Percentiles rank a stretch among this genome's conserved stretches.
Conservation (phyloP, 495 filamentous ascomycete species). For the Filosporella fistucella region DNA sequence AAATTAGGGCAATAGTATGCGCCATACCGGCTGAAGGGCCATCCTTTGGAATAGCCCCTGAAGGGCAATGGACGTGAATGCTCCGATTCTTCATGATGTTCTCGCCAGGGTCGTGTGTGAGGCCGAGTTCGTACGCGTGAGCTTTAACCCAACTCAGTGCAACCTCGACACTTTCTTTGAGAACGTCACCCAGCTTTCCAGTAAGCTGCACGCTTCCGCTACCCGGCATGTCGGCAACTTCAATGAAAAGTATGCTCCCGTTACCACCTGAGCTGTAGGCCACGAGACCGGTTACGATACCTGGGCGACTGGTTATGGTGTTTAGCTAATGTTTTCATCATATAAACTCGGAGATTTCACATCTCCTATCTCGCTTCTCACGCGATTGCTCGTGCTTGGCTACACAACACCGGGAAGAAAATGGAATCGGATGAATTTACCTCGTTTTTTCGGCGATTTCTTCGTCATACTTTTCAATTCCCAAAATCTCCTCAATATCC, state of each 20-base stretch:
- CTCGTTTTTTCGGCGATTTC: conserved; percentile 84
- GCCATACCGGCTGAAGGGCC: conserved; percentile 79
- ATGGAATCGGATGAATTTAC: conserved; percentile 11
- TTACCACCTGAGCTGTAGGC: conserved; percentile 93
- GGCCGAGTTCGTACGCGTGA: conserved; percentile 85
- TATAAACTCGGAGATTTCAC: conserved; percentile 6
- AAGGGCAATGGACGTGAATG: conserved; percentile 95
- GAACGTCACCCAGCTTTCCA: conserved; percentile 94
- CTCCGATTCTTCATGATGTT: conserved; percentile 96
- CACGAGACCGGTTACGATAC: conserved; percentile 94
- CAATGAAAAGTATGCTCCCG: conserved; percentile 96
- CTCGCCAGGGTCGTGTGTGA: conserved; percentile 74
- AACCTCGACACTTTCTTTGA: conserved; percentile 96
- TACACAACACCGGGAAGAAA: neutral
- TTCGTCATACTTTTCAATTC: conserved; percentile 91
- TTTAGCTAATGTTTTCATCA: conserved; percentile 5
- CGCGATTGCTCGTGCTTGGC: neutral
- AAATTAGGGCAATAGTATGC: conserved; percentile 90
- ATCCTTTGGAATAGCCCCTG: conserved; percentile 86
- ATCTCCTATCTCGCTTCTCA: conserved; percentile 4
- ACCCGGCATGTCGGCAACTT: conserved; percentile 96
- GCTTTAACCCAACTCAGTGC: conserved; percentile 92
- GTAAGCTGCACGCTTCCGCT: conserved; percentile 92
- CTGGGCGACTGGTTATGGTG: conserved; percentile 57
- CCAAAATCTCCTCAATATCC: conserved; percentile 86